Evolutionary conservation across 2,329 filamentous ascomycete species (phyloP).

Genomic region (Colletotrichum eremochloae): DNA sequence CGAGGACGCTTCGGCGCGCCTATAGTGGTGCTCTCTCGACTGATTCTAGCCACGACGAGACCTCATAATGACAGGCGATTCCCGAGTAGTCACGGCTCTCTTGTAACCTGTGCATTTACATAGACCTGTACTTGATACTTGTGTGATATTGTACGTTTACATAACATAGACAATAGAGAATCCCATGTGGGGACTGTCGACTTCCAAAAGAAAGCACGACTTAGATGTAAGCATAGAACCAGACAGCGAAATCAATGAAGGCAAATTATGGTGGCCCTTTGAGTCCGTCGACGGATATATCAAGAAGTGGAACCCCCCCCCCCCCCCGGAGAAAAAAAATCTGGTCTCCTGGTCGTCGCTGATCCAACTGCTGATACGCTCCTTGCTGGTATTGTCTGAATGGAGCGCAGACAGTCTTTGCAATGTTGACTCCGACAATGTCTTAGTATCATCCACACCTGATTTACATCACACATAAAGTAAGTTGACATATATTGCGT

Average conservation of each 20-base stretch:
- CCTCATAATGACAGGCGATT: too few relatives aligned
- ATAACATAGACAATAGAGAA: background rate
- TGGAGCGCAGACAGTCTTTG: background rate
- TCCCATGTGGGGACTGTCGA: background rate
- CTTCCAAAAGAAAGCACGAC: background rate
- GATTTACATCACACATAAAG: too few relatives aligned
- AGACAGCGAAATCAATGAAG: background rate
- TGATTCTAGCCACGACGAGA: background rate
- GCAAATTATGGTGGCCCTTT: background rate
- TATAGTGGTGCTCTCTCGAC: background rate
- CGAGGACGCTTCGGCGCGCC: background rate
- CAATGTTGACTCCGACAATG: too few relatives aligned
- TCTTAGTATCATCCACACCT: too few relatives aligned
- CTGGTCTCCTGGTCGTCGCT: background rate
- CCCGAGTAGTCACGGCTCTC: background rate
- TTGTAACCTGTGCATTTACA: background rate
- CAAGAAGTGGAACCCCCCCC: background rate
- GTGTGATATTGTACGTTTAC: slow-evolving; percentile 6
- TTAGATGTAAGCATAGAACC: too few relatives aligned
- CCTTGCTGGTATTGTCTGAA: background rate
- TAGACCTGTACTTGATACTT: background rate
- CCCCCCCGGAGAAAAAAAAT: too few relatives aligned
- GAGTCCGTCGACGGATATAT: background rate
- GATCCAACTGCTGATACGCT: background rate
- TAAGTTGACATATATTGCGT: too few relatives aligned